Base-by-base conservation (phyloP, 164 flowering plant species). In the Euptelea pleiosperma region DNA sequence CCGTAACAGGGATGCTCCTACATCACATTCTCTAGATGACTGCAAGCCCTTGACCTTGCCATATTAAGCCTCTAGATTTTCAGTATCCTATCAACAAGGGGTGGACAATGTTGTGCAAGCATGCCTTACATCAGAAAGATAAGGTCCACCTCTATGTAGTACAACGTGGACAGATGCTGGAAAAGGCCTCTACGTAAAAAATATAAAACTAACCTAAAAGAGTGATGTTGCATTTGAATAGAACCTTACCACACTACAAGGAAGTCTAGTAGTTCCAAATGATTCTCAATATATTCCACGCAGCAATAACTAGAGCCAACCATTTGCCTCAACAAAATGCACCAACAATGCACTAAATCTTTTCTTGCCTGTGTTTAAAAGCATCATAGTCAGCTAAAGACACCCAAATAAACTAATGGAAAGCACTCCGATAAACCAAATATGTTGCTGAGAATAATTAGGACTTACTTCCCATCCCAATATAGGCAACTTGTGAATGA, bases 391-490 rank as follows among this genome's bases (percentile, higher is more conserved):
- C 54, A 71, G 48, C 34, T 26, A 1, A 9, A 45, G 22, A 42
- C 26, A 41, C 9, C 26, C 26, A 12, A 18, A 57, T 51, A 25
- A 34, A 37, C 48, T 24, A 44, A 24, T n/a, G n/a, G n/a, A n/a
- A n/a, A n/a, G n/a, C n/a, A n/a, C n/a, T n/a, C n/a, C n/a, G 41
- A 29, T 14, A 24, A 46, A 6, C 11, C 26, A 42, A n/a, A 47
- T 40, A 29, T 39, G 39, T 18, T 4, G 6, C 22, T 18, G 18
- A 52, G 9, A 16, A 69, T 6, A 40, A 14, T 28, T n/a, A 41
- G 26, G n/a, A 73, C 84, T 72, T 77, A 90, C 99, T 75, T 88
- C 95, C 97, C 99, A 91, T 60, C 91, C 93, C 67, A 91, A 58
- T 64, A 80, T 66, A 25, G 81, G 80, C 54, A 91, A 60, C 67